These are phyloP conservation scores for Leishmania aethiopica DNA, from an alignment of 208 protist species.

Conservation along the genomic window DNA sequence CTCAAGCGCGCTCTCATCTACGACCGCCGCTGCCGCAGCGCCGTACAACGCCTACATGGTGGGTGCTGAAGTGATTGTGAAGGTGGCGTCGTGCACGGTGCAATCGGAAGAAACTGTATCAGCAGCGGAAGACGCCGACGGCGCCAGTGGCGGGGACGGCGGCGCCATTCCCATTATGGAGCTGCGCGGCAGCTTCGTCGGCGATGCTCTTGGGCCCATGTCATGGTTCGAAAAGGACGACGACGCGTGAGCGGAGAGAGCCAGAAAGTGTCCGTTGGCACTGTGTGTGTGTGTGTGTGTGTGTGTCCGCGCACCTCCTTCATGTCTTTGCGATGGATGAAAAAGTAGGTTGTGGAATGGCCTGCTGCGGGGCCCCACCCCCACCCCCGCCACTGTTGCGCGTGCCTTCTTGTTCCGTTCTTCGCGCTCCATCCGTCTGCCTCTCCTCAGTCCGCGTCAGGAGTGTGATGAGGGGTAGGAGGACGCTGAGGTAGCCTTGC, in stretches of 20 bases:
- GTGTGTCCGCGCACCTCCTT: background rate
- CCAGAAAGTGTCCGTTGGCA: background rate
- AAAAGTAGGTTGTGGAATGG: background rate
- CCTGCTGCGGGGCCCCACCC: background rate
- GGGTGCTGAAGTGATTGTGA: constrained; percentile 72
- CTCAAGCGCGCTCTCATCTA: constrained; percentile 56
- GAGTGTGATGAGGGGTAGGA: background rate
- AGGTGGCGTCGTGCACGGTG: constrained; percentile 55
- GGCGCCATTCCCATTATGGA: constrained; percentile 51
- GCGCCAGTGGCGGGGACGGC: background rate
- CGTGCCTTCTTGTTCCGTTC: background rate
- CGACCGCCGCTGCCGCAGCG: constrained; percentile 17
- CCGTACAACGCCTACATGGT: constrained; percentile 63
- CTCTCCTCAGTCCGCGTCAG: background rate
- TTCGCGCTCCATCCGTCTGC: background rate
- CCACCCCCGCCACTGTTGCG: background rate
- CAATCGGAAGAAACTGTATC: constrained; percentile 23
- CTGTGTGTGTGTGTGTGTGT: background rate
- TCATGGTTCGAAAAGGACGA: constrained; percentile 63
- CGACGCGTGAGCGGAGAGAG: background rate
- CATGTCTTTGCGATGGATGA: background rate
- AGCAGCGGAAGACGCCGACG: constrained; percentile 6
- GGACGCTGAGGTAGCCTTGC: background rate
- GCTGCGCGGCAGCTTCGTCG: constrained; percentile 66
- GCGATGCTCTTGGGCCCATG: constrained; percentile 72